phyloP scores from a whole-genome alignment of 2,329 filamentous ascomycete species.

The Pyrenochaeta sp. region DNA sequence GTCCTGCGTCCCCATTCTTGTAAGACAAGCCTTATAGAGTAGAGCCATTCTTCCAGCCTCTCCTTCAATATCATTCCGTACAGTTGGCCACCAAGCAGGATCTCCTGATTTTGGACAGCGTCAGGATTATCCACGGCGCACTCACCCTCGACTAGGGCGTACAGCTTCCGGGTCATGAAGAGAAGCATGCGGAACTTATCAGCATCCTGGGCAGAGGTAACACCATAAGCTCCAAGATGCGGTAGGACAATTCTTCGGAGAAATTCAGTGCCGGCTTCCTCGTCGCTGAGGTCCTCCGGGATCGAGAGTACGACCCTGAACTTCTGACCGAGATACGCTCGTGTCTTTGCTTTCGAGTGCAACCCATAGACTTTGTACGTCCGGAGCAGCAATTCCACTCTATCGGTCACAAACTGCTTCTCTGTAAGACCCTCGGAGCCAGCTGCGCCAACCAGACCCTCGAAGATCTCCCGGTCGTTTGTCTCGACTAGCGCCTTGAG shows the following conservation, averaged over 20 bases:
- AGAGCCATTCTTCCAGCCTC: constrained; percentile 86
- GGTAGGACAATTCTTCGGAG: constrained; percentile 88
- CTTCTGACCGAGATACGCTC: constrained; percentile 87
- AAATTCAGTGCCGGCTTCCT: constrained; percentile 91
- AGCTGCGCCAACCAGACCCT: constrained; percentile 82
- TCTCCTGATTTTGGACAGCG: constrained; percentile 94
- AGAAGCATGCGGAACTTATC: constrained; percentile 95
- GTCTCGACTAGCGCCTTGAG: constrained; percentile 94
- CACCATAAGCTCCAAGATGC: constrained; percentile 85
- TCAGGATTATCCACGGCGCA: constrained; percentile 95
- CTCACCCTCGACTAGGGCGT: constrained; percentile 89
- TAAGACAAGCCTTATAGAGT: constrained; percentile 63
- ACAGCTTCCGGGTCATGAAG: constrained; percentile 96
- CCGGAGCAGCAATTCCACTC: constrained; percentile 87
- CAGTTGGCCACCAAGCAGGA: constrained; percentile 89
- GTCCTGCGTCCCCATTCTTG: constrained; percentile 64
- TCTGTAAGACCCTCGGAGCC: constrained; percentile 81
- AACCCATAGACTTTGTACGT: constrained; percentile 92
- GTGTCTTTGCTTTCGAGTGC: constrained; percentile 81
- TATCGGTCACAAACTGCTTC: constrained; percentile 89
- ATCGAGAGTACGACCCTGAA: constrained; percentile 89
- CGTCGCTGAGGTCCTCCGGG: constrained; percentile 81
- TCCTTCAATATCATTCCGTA: constrained; percentile 98
- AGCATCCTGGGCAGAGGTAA: constrained; percentile 81
- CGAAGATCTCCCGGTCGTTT: constrained; percentile 94